Conservation (phyloP, 1,284 basidiomycete genomes). For the Marasmius sp. region DNA sequence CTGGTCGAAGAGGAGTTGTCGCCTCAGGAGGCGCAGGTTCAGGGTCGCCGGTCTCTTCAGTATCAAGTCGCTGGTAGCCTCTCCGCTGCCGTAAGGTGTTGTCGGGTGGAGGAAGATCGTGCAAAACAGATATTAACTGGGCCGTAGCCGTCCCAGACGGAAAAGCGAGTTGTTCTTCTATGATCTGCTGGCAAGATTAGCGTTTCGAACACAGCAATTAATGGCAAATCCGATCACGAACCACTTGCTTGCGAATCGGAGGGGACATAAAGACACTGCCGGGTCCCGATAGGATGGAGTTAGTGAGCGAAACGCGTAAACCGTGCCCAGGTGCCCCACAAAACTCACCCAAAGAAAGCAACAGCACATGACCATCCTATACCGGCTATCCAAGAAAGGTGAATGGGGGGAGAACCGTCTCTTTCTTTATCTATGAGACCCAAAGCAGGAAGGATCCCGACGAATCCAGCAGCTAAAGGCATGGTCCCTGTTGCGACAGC, state of each 20-base stretch:
- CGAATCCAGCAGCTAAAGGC: slow-evolving; percentile 92
- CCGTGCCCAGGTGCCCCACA: too few relatives aligned
- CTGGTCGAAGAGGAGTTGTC: slow-evolving; percentile 15
- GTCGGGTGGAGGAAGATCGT: slow-evolving; percentile 68
- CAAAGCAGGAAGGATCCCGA: slow-evolving; percentile 92
- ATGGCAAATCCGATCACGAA: slow-evolving; percentile 35
- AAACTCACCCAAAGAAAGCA: slow-evolving; percentile 83
- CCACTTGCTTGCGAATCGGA: slow-evolving; percentile 91
- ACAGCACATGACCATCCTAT: slow-evolving; percentile 85
- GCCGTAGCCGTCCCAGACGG: slow-evolving; percentile 97
- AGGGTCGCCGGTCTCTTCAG: slow-evolving; percentile 26
- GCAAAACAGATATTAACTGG: slow-evolving; percentile 92
- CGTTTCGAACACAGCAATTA: slow-evolving; percentile 1
- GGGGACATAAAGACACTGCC: slow-evolving; percentile 89
- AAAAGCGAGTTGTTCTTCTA: slow-evolving; percentile 91
- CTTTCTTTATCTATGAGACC: slow-evolving; percentile 71
- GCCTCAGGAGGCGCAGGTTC: slow-evolving; percentile 27
- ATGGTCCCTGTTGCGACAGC: slow-evolving; percentile 92
- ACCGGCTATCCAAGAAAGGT: slow-evolving; percentile 69
- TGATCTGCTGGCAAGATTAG: slow-evolving; percentile 54
- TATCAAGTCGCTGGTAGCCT: slow-evolving; percentile 46
- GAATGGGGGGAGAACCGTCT: slow-evolving; percentile 79
- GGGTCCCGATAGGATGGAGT: neutral
- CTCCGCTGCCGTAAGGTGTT: slow-evolving; percentile 49
- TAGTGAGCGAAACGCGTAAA: slow-evolving; percentile 18